phyloP scores from a whole-genome alignment of 2,329 filamentous ascomycete species.

The Teratosphaeria gauchensis region DNA sequence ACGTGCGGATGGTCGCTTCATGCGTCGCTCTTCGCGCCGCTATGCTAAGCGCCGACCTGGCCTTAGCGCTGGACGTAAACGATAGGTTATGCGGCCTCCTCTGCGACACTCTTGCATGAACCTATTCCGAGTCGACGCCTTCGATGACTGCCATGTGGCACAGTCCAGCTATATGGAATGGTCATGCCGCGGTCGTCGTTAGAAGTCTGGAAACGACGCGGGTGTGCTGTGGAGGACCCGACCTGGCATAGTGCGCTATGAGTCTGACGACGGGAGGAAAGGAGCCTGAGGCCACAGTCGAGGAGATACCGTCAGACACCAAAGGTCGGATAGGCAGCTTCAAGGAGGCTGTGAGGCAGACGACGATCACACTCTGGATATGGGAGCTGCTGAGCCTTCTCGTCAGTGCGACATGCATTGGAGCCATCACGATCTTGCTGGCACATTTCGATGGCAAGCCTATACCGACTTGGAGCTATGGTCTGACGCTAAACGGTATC shows the following conservation, averaged over 20 bases:
- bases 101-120: neutral
- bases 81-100: neutral
- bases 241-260: neutral
- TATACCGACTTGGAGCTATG: constrained; percentile 6
- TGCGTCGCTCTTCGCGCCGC: neutral
- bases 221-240: neutral
- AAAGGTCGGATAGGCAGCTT: neutral
- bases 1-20: neutral
- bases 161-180: neutral
- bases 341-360: neutral
- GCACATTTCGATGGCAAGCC: constrained; percentile 6
- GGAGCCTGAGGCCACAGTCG: neutral
- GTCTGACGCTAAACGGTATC: constrained; percentile 12
- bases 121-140: neutral
- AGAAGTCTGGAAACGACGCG: neutral
- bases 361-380: constrained; percentile 6
- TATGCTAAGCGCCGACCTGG: neutral
- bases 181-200: neutral
- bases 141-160: neutral
- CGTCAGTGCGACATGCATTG: constrained; percentile 5
- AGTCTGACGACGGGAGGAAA: neutral
- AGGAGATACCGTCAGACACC: neutral
- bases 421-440: constrained; percentile 6
- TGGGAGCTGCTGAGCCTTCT: constrained; percentile 11
- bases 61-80: neutral